These are phyloP conservation scores for Candida bentonensis DNA, from an alignment of 805 yeast genomes.

Conservation along the genomic window DNA sequence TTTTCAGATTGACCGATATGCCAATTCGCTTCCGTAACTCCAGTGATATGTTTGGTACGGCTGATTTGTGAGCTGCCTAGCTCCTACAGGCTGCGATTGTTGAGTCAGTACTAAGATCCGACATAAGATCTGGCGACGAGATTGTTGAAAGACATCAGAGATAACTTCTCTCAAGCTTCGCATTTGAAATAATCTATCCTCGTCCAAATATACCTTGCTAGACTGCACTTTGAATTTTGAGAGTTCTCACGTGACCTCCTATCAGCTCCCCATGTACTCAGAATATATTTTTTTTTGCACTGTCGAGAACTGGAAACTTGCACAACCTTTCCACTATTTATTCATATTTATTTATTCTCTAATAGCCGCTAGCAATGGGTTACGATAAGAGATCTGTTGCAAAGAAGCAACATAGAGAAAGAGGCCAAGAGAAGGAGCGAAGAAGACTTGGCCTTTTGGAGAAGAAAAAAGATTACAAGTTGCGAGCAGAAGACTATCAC, in stretches of 20 bases:
- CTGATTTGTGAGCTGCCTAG: too few relatives aligned
- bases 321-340: background rate
- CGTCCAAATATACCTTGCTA: too few relatives aligned
- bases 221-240: background rate
- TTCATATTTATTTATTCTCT: background rate
- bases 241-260: background rate
- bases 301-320: too few relatives aligned
- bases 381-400: conserved; percentile 31
- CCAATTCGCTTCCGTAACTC: too few relatives aligned
- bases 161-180: too few relatives aligned
- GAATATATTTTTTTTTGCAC: background rate
- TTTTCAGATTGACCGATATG: too few relatives aligned
- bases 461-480: conserved; percentile 76
- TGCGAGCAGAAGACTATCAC: conserved; percentile 52
- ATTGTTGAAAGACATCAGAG: too few relatives aligned
- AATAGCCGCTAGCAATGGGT: background rate
- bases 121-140: too few relatives aligned
- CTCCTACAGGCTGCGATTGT: too few relatives aligned
- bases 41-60: too few relatives aligned
- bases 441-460: conserved; percentile 73
- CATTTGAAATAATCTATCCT: too few relatives aligned
- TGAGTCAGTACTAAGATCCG: too few relatives aligned
- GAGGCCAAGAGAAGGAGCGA: conserved; percentile 73
- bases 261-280: background rate
- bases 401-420: conserved; percentile 90